Base-by-base conservation (phyloP, 2,329 filamentous ascomycete genomes). In the Aspergillus sp. region DNA sequence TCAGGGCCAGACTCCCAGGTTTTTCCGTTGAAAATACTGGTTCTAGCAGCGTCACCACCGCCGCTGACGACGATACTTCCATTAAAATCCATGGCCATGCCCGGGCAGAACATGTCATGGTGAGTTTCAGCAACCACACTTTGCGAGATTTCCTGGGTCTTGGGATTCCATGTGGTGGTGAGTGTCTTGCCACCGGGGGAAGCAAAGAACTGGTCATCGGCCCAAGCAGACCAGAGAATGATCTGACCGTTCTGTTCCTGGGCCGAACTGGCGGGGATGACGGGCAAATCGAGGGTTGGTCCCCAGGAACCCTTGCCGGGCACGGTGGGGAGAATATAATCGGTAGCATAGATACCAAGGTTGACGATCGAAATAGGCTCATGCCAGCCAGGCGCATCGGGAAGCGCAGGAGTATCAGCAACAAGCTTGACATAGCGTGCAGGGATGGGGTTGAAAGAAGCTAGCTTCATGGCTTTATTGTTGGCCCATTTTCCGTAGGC, bases 21-120 rank as follows among this genome's bases (percentile, higher is more conserved):
- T 0, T 57, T 61, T 0, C 75, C 73, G 61, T 80, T 66, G 67
- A 80, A 83, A 37, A 83, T 73, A 53, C 79, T 83, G 1, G 80
- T 82, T 42, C 77, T 77, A 5, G 72, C 66, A 6, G 79, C 78
- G 54, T 79, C 75, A 22, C 78, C 77, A 1, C 84, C 84, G 5
- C 85, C 84, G 0, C 79, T 82, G 6, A 87, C 78, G 2, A 86
- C 65, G 7, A 84, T 75, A 8, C 75, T 54, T 7, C 61, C 61
- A 11, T 61, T 50, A 2, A 55, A 13, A 34, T 61, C 61, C 54
- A 61, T 61, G 6, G 61, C 61, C 17, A 49, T 63, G 7, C 61
- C 61, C 1, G 61, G 83, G 20, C 62, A 64, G 51, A 66, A 70
- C 67, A 70, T 70, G 49, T 71, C 68, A 17, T 71, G 70, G 5